Percentiles rank a stretch among this genome's conserved stretches.
Conservation (phyloP, 345 rosid genomes). For the Erodium maritimum region DNA sequence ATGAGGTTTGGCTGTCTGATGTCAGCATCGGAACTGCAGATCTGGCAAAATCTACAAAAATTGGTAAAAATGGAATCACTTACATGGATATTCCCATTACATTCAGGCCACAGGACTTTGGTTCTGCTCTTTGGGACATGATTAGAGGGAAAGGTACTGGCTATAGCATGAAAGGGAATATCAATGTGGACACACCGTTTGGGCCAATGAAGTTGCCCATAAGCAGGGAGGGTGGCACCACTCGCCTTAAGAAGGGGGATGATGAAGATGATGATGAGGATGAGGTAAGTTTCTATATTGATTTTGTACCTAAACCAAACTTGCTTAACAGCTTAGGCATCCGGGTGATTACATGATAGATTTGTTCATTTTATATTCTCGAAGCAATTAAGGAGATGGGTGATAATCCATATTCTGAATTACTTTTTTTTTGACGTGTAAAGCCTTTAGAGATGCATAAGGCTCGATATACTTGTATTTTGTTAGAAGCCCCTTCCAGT, state of each 20-base stretch:
- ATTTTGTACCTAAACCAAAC: too few relatives aligned
- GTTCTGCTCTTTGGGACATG: conserved; percentile 98
- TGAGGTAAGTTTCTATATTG: conserved; percentile 27
- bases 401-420: too few relatives aligned
- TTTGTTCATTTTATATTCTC: too few relatives aligned
- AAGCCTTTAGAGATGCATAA: too few relatives aligned
- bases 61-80: conserved; percentile 59
- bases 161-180: conserved; percentile 71
- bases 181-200: conserved; percentile 81
- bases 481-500: too few relatives aligned
- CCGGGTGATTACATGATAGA: not conserved
- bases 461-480: too few relatives aligned
- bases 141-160: conserved; percentile 92
- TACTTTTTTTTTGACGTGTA: too few relatives aligned
- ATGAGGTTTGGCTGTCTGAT: conserved; percentile 70
- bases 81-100: conserved; percentile 58
- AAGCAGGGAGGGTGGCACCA: conserved; percentile 79
- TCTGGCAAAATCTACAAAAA: conserved; percentile 40
- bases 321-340: too few relatives aligned
- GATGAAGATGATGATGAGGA: conserved; percentile 43
- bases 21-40: conserved; percentile 72
- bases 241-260: conserved; percentile 69
- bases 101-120: conserved; percentile 88
- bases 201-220: conserved; percentile 93
- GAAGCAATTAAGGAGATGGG: too few relatives aligned